These are phyloP conservation scores for Diaporthe ilicicola DNA, from an alignment of 2,329 filamentous ascomycete species.

Conservation along the genomic window DNA sequence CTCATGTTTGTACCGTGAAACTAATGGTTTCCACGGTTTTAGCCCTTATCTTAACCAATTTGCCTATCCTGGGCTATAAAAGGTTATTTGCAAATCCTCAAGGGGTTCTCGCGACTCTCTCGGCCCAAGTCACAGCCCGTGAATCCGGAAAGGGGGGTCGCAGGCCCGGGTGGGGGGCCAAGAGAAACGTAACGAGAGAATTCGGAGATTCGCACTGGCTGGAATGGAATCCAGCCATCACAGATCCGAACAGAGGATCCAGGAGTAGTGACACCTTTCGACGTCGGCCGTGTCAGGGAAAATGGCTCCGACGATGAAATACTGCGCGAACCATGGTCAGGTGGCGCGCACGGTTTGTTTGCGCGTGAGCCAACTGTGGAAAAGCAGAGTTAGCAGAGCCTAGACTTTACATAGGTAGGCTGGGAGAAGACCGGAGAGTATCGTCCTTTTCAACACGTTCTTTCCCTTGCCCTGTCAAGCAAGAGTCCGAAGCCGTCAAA, in stretches of 20 bases:
- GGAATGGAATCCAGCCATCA: no score
- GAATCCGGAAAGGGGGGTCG: background rate
- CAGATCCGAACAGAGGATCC: background rate
- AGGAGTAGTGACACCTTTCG: slow-evolving; percentile 2
- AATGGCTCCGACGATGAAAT: slow-evolving; percentile 13
- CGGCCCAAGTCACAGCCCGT: background rate
- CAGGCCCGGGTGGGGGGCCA: background rate
- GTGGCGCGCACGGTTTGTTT: background rate
- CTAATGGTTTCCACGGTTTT: no score
- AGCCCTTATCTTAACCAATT: background rate
- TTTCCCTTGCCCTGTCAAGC: background rate
- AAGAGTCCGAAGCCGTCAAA: slow-evolving; percentile 7
- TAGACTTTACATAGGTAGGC: background rate
- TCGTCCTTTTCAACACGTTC: background rate
- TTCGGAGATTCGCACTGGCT: no score
- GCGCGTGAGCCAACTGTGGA: background rate
- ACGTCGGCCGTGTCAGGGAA: slow-evolving; percentile 5
- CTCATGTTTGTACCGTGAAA: no score
- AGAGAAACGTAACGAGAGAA: slow-evolving; percentile 22
- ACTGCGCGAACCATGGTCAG: slow-evolving; percentile 5
- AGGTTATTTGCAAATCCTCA: background rate
- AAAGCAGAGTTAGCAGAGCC: background rate
- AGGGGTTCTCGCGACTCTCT: background rate
- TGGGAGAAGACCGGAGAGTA: background rate
- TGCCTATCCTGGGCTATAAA: background rate